These are phyloP conservation scores for Cryptosporidium canis DNA, from an alignment of 169 alveolate genomes.

Conservation along the genomic window DNA sequence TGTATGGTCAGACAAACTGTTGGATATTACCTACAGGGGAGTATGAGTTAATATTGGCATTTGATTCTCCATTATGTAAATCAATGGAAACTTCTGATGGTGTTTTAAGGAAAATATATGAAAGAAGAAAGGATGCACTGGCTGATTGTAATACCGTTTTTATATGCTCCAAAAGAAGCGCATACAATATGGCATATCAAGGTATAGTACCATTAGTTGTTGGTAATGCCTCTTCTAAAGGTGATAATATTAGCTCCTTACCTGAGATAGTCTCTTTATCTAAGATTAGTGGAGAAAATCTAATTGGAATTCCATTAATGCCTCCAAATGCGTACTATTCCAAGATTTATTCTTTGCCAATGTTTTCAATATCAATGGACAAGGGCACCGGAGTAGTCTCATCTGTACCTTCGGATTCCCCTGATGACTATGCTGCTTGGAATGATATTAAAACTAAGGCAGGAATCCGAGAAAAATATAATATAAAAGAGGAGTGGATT, in stretches of 20 bases:
- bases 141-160: constrained; percentile 71
- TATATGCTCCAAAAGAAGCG: constrained; percentile 83
- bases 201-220: constrained; percentile 79
- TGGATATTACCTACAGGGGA: constrained; percentile 96
- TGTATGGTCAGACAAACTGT: constrained; percentile 99
- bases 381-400: constrained; percentile 99
- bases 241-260: background rate
- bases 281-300: constrained; percentile 84
- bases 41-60: constrained; percentile 83
- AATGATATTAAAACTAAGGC: constrained; percentile 90
- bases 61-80: constrained; percentile 35
- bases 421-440: constrained; percentile 98
- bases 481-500: constrained; percentile 90
- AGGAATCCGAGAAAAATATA: constrained; percentile 87
- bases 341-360: constrained; percentile 95
- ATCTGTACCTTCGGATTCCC: constrained; percentile 99
- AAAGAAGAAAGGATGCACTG: constrained; percentile 73
- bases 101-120: constrained; percentile 54
- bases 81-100: constrained; percentile 60
- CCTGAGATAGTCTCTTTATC: constrained; percentile 31
- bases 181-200: constrained; percentile 94
- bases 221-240: background rate
- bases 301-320: constrained; percentile 92
- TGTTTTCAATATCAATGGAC: constrained; percentile 96
- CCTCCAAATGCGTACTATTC: constrained; percentile 93